Evolutionary conservation across 306 rosid genomes (phyloP).

Genomic region (Trifolium fragiferum): DNA sequence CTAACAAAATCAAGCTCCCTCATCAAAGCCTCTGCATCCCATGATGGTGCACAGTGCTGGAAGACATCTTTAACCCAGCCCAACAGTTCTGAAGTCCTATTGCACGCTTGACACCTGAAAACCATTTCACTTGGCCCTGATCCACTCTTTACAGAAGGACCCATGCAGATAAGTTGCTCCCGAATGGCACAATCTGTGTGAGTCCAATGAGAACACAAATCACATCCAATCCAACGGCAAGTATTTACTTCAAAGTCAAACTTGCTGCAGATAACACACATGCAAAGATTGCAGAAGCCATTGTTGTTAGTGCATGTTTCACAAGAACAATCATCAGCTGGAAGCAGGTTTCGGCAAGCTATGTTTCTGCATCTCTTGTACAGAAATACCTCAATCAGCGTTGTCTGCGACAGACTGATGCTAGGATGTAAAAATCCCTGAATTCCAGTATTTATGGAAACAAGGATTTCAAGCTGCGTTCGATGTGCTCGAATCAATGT

Average conservation of each 20-base stretch:
- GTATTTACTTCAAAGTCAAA: conserved; percentile 98
- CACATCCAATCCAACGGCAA: conserved; percentile 99
- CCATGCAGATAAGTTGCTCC: conserved; percentile 82
- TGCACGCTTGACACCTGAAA: conserved; percentile 94
- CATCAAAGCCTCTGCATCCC: conserved; percentile 85
- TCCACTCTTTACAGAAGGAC: conserved; percentile 74
- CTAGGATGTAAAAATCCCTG: conserved; percentile 95
- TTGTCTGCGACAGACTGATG: conserved; percentile 82
- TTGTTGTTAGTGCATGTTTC: conserved; percentile 77
- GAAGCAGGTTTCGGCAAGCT: conserved; percentile 92
- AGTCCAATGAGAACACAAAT: conserved; percentile 96
- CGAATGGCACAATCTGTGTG: conserved; percentile 99
- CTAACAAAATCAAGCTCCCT: conserved; percentile 95
- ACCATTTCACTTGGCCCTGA: conserved; percentile 88
- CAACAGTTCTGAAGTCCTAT: conserved; percentile 88
- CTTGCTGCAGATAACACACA: conserved; percentile 97
- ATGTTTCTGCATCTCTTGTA: conserved; percentile 95
- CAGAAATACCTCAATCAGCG: conserved; percentile 82
- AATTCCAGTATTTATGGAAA: conserved; percentile 91
- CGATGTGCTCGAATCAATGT: conserved; percentile 88
- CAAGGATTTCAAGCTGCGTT: conserved; percentile 92
- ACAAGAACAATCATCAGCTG: conserved; percentile 95
- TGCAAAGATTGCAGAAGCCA: conserved; percentile 99
- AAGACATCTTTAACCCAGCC: conserved; percentile 99
- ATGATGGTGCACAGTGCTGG: conserved; percentile 91